Base-by-base conservation (phyloP, 352 stramenopile species). In the Phytophthora cryptogea region DNA sequence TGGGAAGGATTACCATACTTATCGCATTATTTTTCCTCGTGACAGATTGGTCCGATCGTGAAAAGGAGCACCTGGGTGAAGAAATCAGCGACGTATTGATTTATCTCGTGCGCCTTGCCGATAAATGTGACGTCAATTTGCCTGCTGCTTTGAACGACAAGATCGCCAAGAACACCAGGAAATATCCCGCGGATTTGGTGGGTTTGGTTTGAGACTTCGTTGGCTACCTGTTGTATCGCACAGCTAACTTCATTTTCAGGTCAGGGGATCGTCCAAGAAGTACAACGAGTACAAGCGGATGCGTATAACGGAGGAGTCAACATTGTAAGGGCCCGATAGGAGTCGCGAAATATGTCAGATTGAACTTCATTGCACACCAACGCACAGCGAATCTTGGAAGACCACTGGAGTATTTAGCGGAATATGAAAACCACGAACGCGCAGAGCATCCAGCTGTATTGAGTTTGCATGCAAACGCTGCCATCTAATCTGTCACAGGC, bases 31-130 rank as follows among this genome's bases (percentile, higher is more conserved):
- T 42, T 32, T 55, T 45, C 42, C 20, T 56, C n/a, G 20, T 23
- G 10, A 44, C 54, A 88, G 86, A 88, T 50, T 95, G 75, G 83
- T 83, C 70, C 10, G 40, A 73, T 3, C 80, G 93, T 17, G 83
- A 98, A 49, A 73, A 92, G 13, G 86, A 95, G 48, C 94, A 98
- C 54, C 59, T 98, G 4, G 93, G 90, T 26, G 94, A 99, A 68
- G 96, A 99, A 76, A 82, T 99, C 23, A 97, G 95, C 17, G 97
- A 99, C 75, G 95, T 99, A 43, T 71, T 97, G 39, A 98, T 99
- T 63, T 99, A 99, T 62, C 72, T 98, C 11, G 80, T 99, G n/a
- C 88, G 90, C 26, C 82, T 99, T n/a, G 90, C 94, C 70, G 88
- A 97, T 64, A 87, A 87, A 37, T 97, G 93, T 61, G 77, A 92